Evolutionary conservation across 805 yeast genomes (phyloP).

Genomic region (Candida coquimbonensis): DNA sequence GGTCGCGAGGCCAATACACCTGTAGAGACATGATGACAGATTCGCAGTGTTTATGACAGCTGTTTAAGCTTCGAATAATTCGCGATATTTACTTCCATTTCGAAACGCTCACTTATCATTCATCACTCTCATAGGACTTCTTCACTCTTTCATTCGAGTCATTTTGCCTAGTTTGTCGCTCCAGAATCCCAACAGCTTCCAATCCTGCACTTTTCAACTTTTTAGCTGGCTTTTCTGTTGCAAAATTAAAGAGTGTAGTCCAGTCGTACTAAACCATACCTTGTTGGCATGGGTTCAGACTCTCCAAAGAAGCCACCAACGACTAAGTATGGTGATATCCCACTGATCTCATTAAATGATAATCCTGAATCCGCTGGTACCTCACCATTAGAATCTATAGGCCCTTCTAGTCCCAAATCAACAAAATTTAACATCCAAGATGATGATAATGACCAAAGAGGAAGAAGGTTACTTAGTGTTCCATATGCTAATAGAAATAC

Average conservation of each 20-base stretch:
- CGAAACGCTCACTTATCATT: no score
- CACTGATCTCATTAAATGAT: slow-evolving; percentile 4
- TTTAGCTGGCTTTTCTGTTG: no score
- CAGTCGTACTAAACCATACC: no score
- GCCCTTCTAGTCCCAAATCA: no score
- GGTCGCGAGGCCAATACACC: slow-evolving; percentile 28
- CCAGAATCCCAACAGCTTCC: no score
- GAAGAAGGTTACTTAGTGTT: neutral
- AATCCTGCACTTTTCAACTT: no score
- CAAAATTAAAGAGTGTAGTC: no score
- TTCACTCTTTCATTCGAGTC: neutral
- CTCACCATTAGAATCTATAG: neutral
- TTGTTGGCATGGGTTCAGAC: no score
- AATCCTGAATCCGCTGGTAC: neutral
- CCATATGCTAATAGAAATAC: neutral
- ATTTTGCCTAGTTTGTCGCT: neutral
- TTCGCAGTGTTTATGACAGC: neutral
- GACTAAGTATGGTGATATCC: slow-evolving; percentile 6
- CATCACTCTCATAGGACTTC: no score
- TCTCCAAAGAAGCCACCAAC: neutral
- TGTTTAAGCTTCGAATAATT: neutral
- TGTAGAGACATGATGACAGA: slow-evolving; percentile 12
- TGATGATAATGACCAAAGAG: neutral
- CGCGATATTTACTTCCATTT: neutral
- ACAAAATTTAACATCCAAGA: neutral